phyloP scores from a whole-genome alignment of 139 green algal genomes.

The Pleodorina starrii region DNA sequence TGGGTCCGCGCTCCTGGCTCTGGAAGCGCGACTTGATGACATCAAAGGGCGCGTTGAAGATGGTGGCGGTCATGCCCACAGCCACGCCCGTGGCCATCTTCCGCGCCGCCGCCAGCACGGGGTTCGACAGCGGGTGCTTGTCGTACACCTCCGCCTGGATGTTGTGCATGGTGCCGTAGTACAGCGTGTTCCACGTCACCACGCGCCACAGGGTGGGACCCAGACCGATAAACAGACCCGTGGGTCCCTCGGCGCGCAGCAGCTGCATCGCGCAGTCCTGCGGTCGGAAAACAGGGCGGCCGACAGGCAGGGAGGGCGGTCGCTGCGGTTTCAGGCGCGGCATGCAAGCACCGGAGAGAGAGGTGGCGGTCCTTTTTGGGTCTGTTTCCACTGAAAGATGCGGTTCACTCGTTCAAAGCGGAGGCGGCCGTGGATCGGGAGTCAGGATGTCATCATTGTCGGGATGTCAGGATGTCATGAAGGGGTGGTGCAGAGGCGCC shows the following conservation, averaged over 20 bases:
- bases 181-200: conserved; percentile 68
- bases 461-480: no score
- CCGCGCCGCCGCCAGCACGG: conserved; percentile 20
- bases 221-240: conserved; percentile 59
- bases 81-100: conserved; percentile 52
- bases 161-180: conserved; percentile 63
- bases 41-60: conserved; percentile 73
- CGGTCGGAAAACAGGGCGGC: no score
- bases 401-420: no score
- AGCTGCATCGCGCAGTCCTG: conserved; percentile 52
- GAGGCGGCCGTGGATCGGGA: no score
- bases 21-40: conserved; percentile 62
- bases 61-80: conserved; percentile 64
- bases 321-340: no score
- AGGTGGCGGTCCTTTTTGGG: no score
- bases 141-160: conserved; percentile 45
- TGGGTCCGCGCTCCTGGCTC: conserved; percentile 31
- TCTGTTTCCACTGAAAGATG: no score
- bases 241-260: conserved; percentile 53
- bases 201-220: conserved; percentile 66
- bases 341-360: no score
- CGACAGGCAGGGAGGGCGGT: no score
- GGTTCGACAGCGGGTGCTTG: conserved; percentile 36
- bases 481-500: no score
- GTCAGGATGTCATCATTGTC: no score